A percentile compares a stretch with the other conserved stretches of the same genome.
These are phyloP conservation scores for Trametes gibbosa DNA, from an alignment of 768 basidiomycete genomes.

Conservation along the genomic window DNA sequence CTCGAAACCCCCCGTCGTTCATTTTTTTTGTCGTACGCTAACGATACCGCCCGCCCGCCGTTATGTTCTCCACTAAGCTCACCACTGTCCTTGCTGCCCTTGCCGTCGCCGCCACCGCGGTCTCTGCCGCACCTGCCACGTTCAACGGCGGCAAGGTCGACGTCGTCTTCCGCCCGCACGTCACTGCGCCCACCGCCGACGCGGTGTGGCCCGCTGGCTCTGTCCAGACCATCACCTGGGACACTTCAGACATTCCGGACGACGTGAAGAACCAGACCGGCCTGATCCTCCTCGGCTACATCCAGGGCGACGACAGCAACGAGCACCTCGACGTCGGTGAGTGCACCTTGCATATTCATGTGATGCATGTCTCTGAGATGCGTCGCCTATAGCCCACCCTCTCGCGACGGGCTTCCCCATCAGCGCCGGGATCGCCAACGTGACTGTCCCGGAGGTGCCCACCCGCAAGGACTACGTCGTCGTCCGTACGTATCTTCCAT, in stretches of 20 bases:
- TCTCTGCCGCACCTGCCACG: slow-evolving; percentile 28
- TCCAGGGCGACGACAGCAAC: slow-evolving; percentile 32
- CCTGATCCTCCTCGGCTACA: slow-evolving; percentile 44
- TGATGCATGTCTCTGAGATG: not conserved
- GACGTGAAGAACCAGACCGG: slow-evolving; percentile 37
- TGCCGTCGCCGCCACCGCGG: slow-evolving; percentile 31
- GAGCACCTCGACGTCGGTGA: slow-evolving; percentile 52
- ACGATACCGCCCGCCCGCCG: slow-evolving; percentile 1
- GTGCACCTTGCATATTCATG: slow-evolving; percentile 22
- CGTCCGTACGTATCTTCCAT: slow-evolving; percentile 37
- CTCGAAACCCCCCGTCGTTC: slow-evolving; percentile 7
- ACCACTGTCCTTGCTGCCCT: slow-evolving; percentile 22
- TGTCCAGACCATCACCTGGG: slow-evolving; percentile 45
- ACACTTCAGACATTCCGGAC: slow-evolving; percentile 37
- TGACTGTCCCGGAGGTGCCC: slow-evolving; percentile 39
- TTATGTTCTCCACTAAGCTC: slow-evolving; percentile 20
- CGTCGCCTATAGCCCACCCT: slow-evolving; percentile 36
- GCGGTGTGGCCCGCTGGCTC: slow-evolving; percentile 38
- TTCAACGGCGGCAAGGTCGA: slow-evolving; percentile 30
- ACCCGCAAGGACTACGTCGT: slow-evolving; percentile 43
- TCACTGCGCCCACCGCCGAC: slow-evolving; percentile 37
- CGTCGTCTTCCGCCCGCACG: slow-evolving; percentile 40
- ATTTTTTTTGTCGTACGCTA: slow-evolving; percentile 3
- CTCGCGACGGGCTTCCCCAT: slow-evolving; percentile 43
- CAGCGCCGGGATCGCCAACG: slow-evolving; percentile 34